These are phyloP conservation scores for Raffaelea ambrosiae DNA, from an alignment of 2,329 filamentous ascomycete genomes.

Conservation along the genomic window DNA sequence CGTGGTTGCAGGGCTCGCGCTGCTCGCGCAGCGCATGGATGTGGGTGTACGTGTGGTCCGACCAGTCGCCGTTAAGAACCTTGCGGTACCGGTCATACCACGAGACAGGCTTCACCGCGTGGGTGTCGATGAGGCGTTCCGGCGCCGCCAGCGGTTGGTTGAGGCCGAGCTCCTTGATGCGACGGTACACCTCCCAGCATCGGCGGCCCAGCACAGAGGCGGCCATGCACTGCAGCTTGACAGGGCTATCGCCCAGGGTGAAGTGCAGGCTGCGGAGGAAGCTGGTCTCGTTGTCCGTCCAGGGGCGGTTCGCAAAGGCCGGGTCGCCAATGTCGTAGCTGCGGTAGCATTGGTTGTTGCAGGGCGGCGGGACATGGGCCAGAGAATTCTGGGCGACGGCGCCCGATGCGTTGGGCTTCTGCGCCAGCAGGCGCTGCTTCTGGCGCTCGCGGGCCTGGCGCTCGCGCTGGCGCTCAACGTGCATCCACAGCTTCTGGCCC, in stretches of 20 bases:
- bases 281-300: constrained; percentile 40
- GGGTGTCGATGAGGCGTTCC: constrained; percentile 14
- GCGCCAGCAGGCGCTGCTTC: background rate
- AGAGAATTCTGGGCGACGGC: background rate
- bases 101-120: constrained; percentile 34
- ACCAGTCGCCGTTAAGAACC: constrained; percentile 44
- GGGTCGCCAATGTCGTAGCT: constrained; percentile 22
- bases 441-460: constrained; percentile 17
- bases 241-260: constrained; percentile 29
- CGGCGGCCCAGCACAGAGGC: constrained; percentile 40
- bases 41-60: constrained; percentile 45
- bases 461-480: constrained; percentile 12
- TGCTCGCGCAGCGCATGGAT: constrained; percentile 48
- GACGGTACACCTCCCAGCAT: constrained; percentile 43
- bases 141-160: constrained; percentile 19
- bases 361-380: constrained; percentile 16
- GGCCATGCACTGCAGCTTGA: constrained; percentile 39
- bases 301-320: constrained; percentile 26
- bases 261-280: constrained; percentile 39
- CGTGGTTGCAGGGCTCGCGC: constrained; percentile 60
- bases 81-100: constrained; percentile 53
- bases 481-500: constrained; percentile 11
- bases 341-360: constrained; percentile 35
- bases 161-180: constrained; percentile 31
- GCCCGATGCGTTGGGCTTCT: background rate